A percentile compares a stretch with the other conserved stretches of the same genome.
These are phyloP conservation scores for Cardiosporidium cionae DNA, from an alignment of 169 alveolate species.

Conservation along the genomic window DNA sequence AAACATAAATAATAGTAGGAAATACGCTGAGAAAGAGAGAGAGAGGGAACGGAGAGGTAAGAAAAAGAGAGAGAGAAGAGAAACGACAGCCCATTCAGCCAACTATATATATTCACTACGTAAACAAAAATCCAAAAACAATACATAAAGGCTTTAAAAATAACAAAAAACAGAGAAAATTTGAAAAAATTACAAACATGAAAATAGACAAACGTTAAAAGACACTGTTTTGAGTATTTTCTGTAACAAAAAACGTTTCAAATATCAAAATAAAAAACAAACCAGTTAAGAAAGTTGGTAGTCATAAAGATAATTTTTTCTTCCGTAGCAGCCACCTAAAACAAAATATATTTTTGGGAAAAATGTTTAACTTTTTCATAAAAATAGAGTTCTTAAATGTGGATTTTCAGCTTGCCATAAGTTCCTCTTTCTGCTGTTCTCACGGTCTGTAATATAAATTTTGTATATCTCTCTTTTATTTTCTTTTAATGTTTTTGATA, in stretches of 20 bases:
- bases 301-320: slow-evolving; percentile 66
- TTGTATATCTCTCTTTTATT: background rate
- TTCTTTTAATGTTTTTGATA: background rate
- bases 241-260: background rate
- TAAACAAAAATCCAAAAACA: background rate
- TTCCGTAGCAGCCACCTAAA: slow-evolving; percentile 56
- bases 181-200: background rate
- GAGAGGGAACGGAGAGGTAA: background rate
- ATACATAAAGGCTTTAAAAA: background rate
- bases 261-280: background rate
- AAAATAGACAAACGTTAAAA: background rate
- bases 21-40: background rate
- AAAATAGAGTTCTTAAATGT: background rate
- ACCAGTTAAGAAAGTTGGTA: slow-evolving; percentile 55
- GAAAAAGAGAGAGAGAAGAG: background rate
- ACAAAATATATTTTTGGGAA: background rate
- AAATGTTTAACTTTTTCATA: background rate
- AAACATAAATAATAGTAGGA: background rate
- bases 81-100: background rate
- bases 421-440: background rate
- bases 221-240: background rate
- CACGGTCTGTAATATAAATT: too few relatives aligned
- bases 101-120: background rate
- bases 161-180: background rate
- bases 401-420: background rate